Conservation (phyloP, 2,329 filamentous ascomycete genomes). For the Calonectria hawksworthii region DNA sequence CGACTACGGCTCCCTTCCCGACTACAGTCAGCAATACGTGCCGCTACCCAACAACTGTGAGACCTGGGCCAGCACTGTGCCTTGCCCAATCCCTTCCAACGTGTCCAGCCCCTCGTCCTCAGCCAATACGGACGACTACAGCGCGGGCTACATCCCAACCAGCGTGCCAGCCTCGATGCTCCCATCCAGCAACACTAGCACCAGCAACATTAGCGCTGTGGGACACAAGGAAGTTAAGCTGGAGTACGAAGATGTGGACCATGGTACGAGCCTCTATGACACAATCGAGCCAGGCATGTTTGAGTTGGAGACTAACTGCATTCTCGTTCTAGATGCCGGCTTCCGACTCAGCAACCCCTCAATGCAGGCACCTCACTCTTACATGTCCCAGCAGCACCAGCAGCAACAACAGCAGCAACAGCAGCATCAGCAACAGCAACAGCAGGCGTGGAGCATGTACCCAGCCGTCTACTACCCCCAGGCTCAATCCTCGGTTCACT, state of each 20-base stretch:
- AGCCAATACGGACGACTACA: slow-evolving; percentile 62
- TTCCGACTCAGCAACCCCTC: slow-evolving; percentile 50
- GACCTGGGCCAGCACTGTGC: slow-evolving; percentile 60
- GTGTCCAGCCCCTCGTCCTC: slow-evolving; percentile 68
- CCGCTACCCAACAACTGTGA: slow-evolving; percentile 59
- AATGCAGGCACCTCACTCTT: slow-evolving; percentile 41
- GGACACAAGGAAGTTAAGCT: slow-evolving; percentile 56
- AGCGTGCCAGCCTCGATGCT: slow-evolving; percentile 63
- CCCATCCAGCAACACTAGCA: slow-evolving; percentile 47
- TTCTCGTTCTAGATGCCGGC: slow-evolving; percentile 48
- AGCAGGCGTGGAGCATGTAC: slow-evolving; percentile 51
- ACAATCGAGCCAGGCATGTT: neutral
- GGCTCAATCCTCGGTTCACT: slow-evolving; percentile 51
- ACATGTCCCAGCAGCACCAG: slow-evolving; percentile 45
- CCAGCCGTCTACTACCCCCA: slow-evolving; percentile 51
- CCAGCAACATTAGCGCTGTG: slow-evolving; percentile 47
- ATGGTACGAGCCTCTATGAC: slow-evolving; percentile 41
- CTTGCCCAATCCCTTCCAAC: slow-evolving; percentile 61
- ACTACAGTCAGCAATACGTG: slow-evolving; percentile 57
- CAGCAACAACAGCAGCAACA: slow-evolving; percentile 35
- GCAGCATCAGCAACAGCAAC: slow-evolving; percentile 45
- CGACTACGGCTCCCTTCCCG: slow-evolving; percentile 60
- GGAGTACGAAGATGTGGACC: slow-evolving; percentile 56
- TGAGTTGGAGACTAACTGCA: slow-evolving; percentile 46
- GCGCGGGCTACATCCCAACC: slow-evolving; percentile 61